These are phyloP conservation scores for Phylloporus rhodoxanthus DNA, from an alignment of 768 basidiomycete species.

Conservation along the genomic window DNA sequence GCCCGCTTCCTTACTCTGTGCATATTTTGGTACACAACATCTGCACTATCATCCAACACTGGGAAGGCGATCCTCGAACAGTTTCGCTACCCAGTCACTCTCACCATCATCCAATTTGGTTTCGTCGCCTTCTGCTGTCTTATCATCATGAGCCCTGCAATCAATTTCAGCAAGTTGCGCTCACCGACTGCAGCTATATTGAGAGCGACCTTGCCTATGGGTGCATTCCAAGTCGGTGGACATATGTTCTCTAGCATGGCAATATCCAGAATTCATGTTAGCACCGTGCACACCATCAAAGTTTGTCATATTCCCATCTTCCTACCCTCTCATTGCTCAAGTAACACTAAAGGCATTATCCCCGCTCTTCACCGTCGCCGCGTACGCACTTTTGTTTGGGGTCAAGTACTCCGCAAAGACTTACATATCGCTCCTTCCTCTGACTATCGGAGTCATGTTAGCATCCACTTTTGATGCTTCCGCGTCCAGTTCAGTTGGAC, in stretches of 20 bases:
- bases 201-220: constrained; percentile 85
- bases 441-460: constrained; percentile 96
- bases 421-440: constrained; percentile 88
- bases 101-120: constrained; percentile 96
- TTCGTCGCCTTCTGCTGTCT: constrained; percentile 87
- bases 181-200: constrained; percentile 69
- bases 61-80: constrained; percentile 91
- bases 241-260: constrained; percentile 98
- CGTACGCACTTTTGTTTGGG: constrained; percentile 88
- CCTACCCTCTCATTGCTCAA: constrained; percentile 1
- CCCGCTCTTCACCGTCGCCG: constrained; percentile 93
- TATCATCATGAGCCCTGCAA: constrained; percentile 70
- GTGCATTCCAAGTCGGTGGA: constrained; percentile 93
- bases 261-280: constrained; percentile 92
- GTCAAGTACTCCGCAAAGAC: constrained; percentile 91
- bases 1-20: constrained; percentile 74
- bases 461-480: constrained; percentile 92
- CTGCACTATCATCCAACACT: constrained; percentile 92
- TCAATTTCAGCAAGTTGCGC: constrained; percentile 64
- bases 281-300: constrained; percentile 99
- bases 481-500: constrained; percentile 74
- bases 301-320: constrained; percentile 37
- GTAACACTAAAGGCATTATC: constrained; percentile 70
- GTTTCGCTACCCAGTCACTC: constrained; percentile 91
- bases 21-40: constrained; percentile 86